Percentiles rank a stretch among this genome's conserved stretches.
These are phyloP conservation scores for Scheffersomyces illinoinensis DNA, from an alignment of 1,139 yeast species.

Conservation along the genomic window DNA sequence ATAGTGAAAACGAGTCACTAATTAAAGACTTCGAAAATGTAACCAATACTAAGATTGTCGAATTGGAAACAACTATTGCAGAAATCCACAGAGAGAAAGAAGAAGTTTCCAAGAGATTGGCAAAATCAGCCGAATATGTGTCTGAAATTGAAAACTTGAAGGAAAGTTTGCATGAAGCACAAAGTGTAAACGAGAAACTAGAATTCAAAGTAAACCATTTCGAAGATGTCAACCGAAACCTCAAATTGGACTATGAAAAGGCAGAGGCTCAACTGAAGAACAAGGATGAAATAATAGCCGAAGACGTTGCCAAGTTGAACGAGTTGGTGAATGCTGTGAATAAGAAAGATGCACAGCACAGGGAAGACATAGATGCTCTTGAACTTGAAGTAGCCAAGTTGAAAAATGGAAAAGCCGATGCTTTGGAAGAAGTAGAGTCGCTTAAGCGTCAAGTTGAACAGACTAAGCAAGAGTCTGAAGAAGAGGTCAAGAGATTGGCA, in stretches of 20 bases:
- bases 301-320: slow-evolving; percentile 20
- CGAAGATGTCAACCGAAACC: slow-evolving; percentile 1
- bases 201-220: slow-evolving; percentile 2
- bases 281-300: slow-evolving; percentile 22
- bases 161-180: slow-evolving; percentile 9
- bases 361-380: slow-evolving; percentile 10
- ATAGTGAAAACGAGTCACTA: not conserved
- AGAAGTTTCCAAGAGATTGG: not conserved
- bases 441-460: slow-evolving; percentile 13
- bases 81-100: not conserved
- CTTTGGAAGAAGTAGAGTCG: slow-evolving; percentile 10
- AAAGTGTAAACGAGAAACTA: slow-evolving; percentile 9
- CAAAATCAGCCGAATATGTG: not conserved
- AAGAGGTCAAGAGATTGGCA: slow-evolving; percentile 23
- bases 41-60: not conserved
- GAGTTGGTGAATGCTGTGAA: slow-evolving; percentile 20
- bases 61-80: slow-evolving; percentile 2
- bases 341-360: slow-evolving; percentile 12
- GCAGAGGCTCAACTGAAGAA: slow-evolving; percentile 12
- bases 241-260: not conserved
- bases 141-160: not conserved
- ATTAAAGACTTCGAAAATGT: slow-evolving; percentile 11
- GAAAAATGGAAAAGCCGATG: slow-evolving; percentile 6
- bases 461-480: slow-evolving; percentile 19
- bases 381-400: slow-evolving; percentile 14